Conservation (phyloP, 257 asterid species). For the Thymus mandschuricus region DNA sequence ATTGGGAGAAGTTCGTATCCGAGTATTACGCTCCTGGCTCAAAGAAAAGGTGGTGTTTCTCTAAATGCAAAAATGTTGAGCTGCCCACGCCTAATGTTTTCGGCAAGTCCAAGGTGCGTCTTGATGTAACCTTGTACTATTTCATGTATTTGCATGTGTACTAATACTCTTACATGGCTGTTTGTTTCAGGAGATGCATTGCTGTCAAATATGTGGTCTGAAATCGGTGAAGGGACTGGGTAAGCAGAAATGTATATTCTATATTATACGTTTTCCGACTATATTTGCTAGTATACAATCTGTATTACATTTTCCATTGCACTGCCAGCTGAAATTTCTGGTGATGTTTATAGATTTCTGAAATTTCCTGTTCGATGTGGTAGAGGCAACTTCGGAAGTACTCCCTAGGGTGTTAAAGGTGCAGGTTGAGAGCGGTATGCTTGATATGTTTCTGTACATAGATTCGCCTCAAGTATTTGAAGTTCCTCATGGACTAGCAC, state of each 20-base stretch:
- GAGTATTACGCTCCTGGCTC: constrained; percentile 61
- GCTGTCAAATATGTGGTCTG: constrained; percentile 59
- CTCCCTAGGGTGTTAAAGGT: constrained; percentile 57
- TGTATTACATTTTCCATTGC: neutral
- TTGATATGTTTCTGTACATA: constrained; percentile 56
- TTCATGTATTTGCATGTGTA: constrained; percentile 11
- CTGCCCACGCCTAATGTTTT: constrained; percentile 42
- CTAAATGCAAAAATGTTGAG: constrained; percentile 46
- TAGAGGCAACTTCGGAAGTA: constrained; percentile 60
- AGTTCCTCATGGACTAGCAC: constrained; percentile 42
- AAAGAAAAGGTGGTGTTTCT: constrained; percentile 68
- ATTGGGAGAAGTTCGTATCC: constrained; percentile 61
- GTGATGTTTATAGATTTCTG: neutral
- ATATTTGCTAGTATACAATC: constrained; percentile 5
- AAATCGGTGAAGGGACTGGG: constrained; percentile 66
- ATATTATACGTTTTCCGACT: neutral
- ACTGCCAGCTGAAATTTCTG: neutral
- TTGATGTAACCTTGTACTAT: constrained; percentile 5
- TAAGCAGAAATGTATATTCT: constrained; percentile 37
- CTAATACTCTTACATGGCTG: neutral
- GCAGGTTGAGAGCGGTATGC: constrained; percentile 52
- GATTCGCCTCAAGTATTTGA: constrained; percentile 49
- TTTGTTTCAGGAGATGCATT: constrained; percentile 53
- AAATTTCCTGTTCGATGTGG: constrained; percentile 21
- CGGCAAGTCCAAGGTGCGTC: constrained; percentile 51